These are phyloP conservation scores for Neofusicoccum laricinum DNA, from an alignment of 2,329 filamentous ascomycete species.

Conservation along the genomic window DNA sequence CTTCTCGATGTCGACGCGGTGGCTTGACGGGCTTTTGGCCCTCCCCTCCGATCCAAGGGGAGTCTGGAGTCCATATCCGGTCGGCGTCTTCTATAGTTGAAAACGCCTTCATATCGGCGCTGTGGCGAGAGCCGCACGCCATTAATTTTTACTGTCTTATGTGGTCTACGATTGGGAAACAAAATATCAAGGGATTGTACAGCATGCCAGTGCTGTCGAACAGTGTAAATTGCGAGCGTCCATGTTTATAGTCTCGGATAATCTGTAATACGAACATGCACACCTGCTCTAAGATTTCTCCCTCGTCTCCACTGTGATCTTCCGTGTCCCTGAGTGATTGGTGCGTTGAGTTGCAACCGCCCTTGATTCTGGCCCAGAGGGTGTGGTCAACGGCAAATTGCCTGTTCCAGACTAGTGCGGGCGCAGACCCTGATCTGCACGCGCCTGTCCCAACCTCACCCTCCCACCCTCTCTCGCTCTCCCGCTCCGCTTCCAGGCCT, in stretches of 20 bases:
- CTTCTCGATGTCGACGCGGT: constrained; percentile 7
- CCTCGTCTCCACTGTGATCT: not conserved
- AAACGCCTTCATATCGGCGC: not conserved
- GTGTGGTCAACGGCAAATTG: not conserved
- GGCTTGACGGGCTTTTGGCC: not conserved
- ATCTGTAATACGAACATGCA: not conserved
- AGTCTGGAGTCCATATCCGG: not conserved
- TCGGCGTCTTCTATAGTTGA: not conserved
- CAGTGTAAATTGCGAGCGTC: not conserved
- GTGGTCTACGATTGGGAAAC: constrained; percentile 8
- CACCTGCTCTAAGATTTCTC: not conserved
- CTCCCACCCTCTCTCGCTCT: not conserved
- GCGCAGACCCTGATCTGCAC: not conserved
- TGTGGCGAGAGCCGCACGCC: not conserved
- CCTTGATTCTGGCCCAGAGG: too few relatives aligned
- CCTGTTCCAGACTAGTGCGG: not conserved
- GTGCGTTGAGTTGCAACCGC: not conserved
- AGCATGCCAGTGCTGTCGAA: not conserved
- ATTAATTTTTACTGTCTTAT: constrained; percentile 7
- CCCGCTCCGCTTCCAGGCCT: not conserved
- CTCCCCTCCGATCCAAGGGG: not conserved
- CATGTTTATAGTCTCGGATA: not conserved
- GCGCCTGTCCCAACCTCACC: not conserved
- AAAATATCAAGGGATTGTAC: not conserved
- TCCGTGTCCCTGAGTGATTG: not conserved